phyloP scores from a whole-genome alignment of 78 protist species.

The Capsaspora owczarzaki region DNA sequence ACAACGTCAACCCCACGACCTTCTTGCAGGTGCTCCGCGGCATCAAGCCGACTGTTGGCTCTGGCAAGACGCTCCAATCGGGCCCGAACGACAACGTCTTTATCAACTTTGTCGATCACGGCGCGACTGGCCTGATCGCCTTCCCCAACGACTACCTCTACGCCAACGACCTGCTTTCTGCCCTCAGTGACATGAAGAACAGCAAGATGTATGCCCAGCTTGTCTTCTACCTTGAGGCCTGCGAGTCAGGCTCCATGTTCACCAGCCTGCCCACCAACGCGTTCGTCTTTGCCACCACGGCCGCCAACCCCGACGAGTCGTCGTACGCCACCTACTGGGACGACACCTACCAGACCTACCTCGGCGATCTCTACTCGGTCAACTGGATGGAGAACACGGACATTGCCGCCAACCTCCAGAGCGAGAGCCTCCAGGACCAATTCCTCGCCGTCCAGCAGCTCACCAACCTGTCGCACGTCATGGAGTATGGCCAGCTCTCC shows the following conservation, averaged over 20 bases:
- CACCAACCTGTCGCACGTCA: not conserved
- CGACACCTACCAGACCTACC: slow-evolving; percentile 3
- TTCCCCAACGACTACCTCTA: slow-evolving; percentile 16
- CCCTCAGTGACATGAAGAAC: slow-evolving; percentile 19
- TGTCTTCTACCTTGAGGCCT: slow-evolving; percentile 50
- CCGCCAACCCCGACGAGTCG: slow-evolving; percentile 17
- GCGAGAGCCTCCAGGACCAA: slow-evolving; percentile 9
- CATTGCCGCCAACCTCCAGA: not conserved
- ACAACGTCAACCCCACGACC: slow-evolving; percentile 27
- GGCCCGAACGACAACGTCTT: slow-evolving; percentile 33
- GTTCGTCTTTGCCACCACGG: slow-evolving; percentile 24
- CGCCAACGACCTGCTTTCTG: slow-evolving; percentile 9
- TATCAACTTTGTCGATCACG: slow-evolving; percentile 46
- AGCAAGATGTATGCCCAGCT: slow-evolving; percentile 19
- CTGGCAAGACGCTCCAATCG: slow-evolving; percentile 22
- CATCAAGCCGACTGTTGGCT: not conserved
- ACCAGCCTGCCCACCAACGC: slow-evolving; percentile 8
- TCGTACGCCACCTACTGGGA: slow-evolving; percentile 33
- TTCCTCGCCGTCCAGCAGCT: not conserved
- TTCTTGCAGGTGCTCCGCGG: not conserved
- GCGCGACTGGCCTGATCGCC: slow-evolving; percentile 25
- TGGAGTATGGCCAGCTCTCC: not conserved
- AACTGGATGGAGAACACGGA: slow-evolving; percentile 15
- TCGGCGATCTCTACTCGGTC: slow-evolving; percentile 15
- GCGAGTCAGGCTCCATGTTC: slow-evolving; percentile 47